phyloP scores from a whole-genome alignment of 2,329 filamentous ascomycete genomes.

The Penicillium sp. region DNA sequence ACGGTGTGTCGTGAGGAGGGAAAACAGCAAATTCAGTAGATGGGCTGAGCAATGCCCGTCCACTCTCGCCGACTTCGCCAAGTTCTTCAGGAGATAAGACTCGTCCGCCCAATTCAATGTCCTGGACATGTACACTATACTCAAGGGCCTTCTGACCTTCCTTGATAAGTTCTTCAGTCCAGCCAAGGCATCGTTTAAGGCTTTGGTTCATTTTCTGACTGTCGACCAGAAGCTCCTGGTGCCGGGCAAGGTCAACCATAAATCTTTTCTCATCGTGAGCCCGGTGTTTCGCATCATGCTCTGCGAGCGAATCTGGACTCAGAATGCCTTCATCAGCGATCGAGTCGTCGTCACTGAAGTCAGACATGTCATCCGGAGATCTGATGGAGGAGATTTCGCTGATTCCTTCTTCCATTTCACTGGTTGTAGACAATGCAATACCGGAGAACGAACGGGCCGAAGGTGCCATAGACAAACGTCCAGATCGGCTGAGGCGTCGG shows the following conservation, averaged over 20 bases:
- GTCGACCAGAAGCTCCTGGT: constrained; percentile 83
- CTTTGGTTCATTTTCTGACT: constrained; percentile 95
- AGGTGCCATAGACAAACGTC: constrained; percentile 63
- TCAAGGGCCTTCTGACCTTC: constrained; percentile 85
- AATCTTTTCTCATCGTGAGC: constrained; percentile 77
- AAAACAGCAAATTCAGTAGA: constrained; percentile 16
- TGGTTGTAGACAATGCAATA: constrained; percentile 46
- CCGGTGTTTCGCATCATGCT: constrained; percentile 53
- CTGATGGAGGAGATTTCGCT: constrained; percentile 31
- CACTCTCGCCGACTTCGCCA: constrained; percentile 33
- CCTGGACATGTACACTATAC: constrained; percentile 74
- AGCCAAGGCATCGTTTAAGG: constrained; percentile 81
- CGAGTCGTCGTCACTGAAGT: constrained; percentile 40
- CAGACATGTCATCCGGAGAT: constrained; percentile 38
- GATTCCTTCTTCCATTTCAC: constrained; percentile 40
- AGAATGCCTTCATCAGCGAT: constrained; percentile 37
- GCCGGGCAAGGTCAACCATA: constrained; percentile 80
- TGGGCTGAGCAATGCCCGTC: constrained; percentile 35
- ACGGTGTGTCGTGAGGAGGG: constrained; percentile 5
- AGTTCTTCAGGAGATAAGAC: constrained; percentile 70
- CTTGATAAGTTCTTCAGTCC: constrained; percentile 85
- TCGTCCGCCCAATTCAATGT: constrained; percentile 77
- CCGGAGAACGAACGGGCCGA: constrained; percentile 47
- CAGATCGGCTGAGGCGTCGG: constrained; percentile 78
- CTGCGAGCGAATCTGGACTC: constrained; percentile 34